Base-by-base conservation (phyloP, 495 filamentous ascomycete species). In the Lasiosphaeria miniovina region DNA sequence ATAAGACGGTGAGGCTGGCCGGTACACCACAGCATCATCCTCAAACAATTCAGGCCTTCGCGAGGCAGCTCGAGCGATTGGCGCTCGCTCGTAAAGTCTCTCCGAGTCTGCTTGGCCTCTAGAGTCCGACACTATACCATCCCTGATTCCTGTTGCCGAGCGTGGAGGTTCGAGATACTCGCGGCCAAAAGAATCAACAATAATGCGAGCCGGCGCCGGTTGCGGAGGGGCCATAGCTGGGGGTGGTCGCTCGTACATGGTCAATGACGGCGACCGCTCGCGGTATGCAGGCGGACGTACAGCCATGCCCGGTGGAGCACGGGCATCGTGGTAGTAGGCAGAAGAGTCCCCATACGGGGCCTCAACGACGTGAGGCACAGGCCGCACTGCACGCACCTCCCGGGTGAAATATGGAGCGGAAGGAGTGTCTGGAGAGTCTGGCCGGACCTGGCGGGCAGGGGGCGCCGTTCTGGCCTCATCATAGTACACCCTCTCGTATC, bases 181-280 rank as follows among this genome's bases (percentile, higher is more conserved):
- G 58, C 85, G 85, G 31, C 89, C 89, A 71, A 82, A 84, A 55
- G 87, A 81, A 68, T 91, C 88, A 50, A 91, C 74, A 49, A 90
- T 73, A 58, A 90, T 84, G 52, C 88, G 82, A 38, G 75, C 61
- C n/a, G 74, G 60, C 1, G 83, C 80, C 32, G 79, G 79, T 33
- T 82, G 78, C 34, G 88, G 84, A 36, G 82, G 80, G 67, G 86
- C 80, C 60, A 86, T 77, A 9, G 77, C 71, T 34, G 75, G 73
- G 6, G 79, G 66, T 6, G 68, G 64, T 59, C 76, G 71, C 57
- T 85, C 84, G 40, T 80, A 74, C 51, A 75, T 61, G 24, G 86
- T 76, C 0, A 84, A 85, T 0, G 84, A 84, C 24, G 80, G 76
- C 12, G 82, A 84, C 50, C 85, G 83, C 50, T 86, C 87, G 40